Conservation (phyloP, 345 rosid genomes). For the Corchorus capsularis region DNA sequence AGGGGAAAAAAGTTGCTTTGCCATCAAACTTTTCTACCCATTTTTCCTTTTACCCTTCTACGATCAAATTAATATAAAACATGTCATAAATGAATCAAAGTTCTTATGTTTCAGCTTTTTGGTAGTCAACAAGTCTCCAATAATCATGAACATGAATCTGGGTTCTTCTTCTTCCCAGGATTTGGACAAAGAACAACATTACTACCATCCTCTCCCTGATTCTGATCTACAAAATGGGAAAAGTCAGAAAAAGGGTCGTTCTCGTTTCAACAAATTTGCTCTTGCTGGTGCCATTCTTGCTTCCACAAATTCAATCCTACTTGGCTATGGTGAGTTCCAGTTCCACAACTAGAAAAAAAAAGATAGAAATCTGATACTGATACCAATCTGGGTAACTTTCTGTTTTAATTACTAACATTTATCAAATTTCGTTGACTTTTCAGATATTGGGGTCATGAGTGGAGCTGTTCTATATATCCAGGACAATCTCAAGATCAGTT, state of each 20-base stretch:
- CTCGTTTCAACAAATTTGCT: conserved; percentile 49
- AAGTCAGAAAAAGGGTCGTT: conserved; percentile 13
- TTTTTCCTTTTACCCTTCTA: background rate
- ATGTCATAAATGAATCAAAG: background rate
- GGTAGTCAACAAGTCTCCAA: conserved; percentile 6
- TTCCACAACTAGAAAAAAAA: no score
- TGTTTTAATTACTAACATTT: no score
- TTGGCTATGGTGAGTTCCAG: conserved; percentile 61
- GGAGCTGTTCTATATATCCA: conserved; percentile 55
- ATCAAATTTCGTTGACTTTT: background rate
- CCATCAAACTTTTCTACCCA: background rate
- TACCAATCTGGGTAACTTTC: background rate
- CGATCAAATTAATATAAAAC: background rate
- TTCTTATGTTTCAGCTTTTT: background rate
- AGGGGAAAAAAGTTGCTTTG: conserved; percentile 11
- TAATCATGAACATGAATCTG: conserved; percentile 31
- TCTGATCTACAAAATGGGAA: conserved; percentile 18
- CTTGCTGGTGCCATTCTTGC: conserved; percentile 56
- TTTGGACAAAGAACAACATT: conserved; percentile 8
- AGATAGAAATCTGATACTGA: no score
- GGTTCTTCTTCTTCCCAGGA: conserved; percentile 22
- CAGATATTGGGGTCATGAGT: conserved; percentile 73
- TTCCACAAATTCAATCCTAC: conserved; percentile 54
- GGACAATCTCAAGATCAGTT: conserved; percentile 47
- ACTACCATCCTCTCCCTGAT: conserved; percentile 30